Percentiles rank a stretch among this genome's conserved stretches.
phyloP scores from a whole-genome alignment of 345 rosid species.

The Lepidium aucheri region DNA sequence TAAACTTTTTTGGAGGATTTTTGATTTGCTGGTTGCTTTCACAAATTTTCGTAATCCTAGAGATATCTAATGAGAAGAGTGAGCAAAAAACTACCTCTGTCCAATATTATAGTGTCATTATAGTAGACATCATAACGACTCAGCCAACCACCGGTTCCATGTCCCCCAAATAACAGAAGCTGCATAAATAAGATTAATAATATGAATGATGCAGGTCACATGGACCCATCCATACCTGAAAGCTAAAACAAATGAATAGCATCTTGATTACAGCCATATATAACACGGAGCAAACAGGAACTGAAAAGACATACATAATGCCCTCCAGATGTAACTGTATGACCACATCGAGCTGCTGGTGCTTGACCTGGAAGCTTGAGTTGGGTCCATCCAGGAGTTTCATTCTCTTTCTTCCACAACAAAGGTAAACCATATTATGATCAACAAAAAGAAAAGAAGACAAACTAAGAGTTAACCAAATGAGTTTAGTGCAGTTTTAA shows the following conservation, averaged over 20 bases:
- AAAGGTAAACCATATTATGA: constrained; percentile 30
- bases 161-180: constrained; percentile 97
- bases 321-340: constrained; percentile 86
- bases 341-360: constrained; percentile 93
- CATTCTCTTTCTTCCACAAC: constrained; percentile 91
- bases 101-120: constrained; percentile 78
- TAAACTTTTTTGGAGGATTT: neutral
- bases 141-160: constrained; percentile 98
- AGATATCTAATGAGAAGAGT: neutral
- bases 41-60: neutral
- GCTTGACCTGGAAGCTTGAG: constrained; percentile 99
- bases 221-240: neutral
- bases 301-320: constrained; percentile 61
- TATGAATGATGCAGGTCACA: neutral
- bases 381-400: constrained; percentile 97
- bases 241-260: neutral
- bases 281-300: constrained; percentile 10
- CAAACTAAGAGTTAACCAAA: neutral
- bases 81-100: constrained; percentile 50
- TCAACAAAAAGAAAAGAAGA: constrained; percentile 9
- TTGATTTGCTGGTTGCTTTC: neutral
- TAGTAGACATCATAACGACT: constrained; percentile 94
- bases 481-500: neutral
- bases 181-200: constrained; percentile 26
- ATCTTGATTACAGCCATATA: neutral